phyloP scores from a whole-genome alignment of 1,139 yeast genomes.

The Taphrina pruni region DNA sequence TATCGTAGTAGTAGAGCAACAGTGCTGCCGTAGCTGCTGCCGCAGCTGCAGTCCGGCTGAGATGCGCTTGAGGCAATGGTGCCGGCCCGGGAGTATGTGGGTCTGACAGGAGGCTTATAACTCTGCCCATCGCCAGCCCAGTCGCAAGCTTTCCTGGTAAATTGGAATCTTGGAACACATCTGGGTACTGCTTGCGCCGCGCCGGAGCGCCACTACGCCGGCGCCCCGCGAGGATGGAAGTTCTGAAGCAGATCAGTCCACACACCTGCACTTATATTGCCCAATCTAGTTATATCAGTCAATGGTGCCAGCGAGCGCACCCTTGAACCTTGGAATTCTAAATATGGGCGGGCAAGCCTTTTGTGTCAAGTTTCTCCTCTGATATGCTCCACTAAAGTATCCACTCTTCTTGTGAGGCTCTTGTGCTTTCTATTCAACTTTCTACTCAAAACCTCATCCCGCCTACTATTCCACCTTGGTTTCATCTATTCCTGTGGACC shows the following conservation, averaged over 20 bases:
- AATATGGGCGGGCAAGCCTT: constrained; percentile 11
- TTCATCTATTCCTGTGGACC: constrained; percentile 9
- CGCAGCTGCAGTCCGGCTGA: too few species aligned
- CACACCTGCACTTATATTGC: constrained; percentile 1
- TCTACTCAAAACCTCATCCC: not conserved
- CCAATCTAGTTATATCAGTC: constrained; percentile 7
- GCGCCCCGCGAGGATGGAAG: not conserved
- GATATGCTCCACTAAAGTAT: constrained; percentile 8
- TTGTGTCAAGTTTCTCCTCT: constrained; percentile 6
- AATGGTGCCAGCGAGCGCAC: not conserved
- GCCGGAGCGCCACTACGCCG: not conserved
- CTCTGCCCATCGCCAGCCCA: not conserved
- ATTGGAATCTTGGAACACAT: not conserved
- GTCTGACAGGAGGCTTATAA: not conserved
- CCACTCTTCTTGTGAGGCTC: constrained; percentile 5
- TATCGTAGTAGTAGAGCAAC: too few species aligned
- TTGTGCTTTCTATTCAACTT: constrained; percentile 9
- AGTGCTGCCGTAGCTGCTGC: too few species aligned
- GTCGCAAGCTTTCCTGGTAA: too few species aligned
- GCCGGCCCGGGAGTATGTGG: constrained; percentile 2
- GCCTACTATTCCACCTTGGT: not conserved
- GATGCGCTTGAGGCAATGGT: too few species aligned
- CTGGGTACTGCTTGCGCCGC: not conserved
- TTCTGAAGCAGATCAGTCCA: not conserved
- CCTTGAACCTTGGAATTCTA: not conserved